Conservation (phyloP, 1,139 yeast genomes). For the Saccharomyces hybrid region DNA sequence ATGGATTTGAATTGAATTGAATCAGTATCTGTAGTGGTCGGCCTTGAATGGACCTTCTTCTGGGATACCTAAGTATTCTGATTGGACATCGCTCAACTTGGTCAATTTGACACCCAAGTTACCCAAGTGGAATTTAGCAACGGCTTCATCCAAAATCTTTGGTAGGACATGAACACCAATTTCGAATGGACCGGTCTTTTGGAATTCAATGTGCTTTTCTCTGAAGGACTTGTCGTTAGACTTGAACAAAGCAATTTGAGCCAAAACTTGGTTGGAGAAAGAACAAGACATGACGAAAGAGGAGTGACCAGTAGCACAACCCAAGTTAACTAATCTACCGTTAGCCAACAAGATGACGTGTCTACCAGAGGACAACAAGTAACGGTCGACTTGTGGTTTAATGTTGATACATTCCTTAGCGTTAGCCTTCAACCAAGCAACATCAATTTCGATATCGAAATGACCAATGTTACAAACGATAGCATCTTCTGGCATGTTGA, state of each 20-base stretch:
- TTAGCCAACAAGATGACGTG: constrained; percentile 96
- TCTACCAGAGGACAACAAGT: constrained; percentile 80
- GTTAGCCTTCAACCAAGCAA: constrained; percentile 92
- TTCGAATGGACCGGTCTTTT: constrained; percentile 84
- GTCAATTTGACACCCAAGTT: constrained; percentile 92
- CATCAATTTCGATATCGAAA: constrained; percentile 98
- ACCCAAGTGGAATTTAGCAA: constrained; percentile 93
- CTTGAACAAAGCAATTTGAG: constrained; percentile 97
- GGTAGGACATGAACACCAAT: constrained; percentile 96
- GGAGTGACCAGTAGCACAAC: constrained; percentile 99
- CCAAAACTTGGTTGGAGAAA: constrained; percentile 98
- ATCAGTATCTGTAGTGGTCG: constrained; percentile 95
- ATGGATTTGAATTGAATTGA: background rate
- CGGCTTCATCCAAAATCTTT: constrained; percentile 97
- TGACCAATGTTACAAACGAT: constrained; percentile 99
- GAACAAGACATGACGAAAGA: constrained; percentile 99
- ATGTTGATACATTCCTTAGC: constrained; percentile 89
- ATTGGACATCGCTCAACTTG: constrained; percentile 69
- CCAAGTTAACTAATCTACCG: constrained; percentile 99
- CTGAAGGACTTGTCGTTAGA: constrained; percentile 78
- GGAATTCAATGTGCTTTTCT: constrained; percentile 76
- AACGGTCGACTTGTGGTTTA: constrained; percentile 99
- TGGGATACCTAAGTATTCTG: constrained; percentile 93
- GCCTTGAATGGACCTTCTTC: constrained; percentile 96
- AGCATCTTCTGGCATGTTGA: constrained; percentile 96